phyloP scores from a whole-genome alignment of 768 basidiomycete genomes.

The Hericium coralloides region DNA sequence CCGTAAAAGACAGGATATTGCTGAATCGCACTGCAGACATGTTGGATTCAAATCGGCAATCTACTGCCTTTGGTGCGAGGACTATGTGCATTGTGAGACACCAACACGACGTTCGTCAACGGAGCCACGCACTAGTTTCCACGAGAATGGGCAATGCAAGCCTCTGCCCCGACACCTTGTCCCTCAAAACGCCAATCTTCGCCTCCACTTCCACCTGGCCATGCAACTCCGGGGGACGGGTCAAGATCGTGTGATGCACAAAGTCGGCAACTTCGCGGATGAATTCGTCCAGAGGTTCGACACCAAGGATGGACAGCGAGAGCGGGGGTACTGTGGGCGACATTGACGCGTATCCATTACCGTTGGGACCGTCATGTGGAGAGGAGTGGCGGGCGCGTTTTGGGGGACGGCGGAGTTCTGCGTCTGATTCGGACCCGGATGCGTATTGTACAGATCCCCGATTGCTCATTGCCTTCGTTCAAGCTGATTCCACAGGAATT shows the following conservation, averaged over 20 bases:
- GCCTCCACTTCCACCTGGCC: constrained; percentile 82
- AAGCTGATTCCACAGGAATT: neutral
- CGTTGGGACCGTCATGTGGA: constrained; percentile 21
- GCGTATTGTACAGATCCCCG: constrained; percentile 13
- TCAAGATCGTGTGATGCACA: constrained; percentile 61
- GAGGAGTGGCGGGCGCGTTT: constrained; percentile 31
- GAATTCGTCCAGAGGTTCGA: constrained; percentile 90
- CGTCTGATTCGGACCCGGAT: constrained; percentile 21
- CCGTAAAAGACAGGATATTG: neutral
- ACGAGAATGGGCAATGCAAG: constrained; percentile 64
- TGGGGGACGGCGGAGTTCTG: constrained; percentile 17
- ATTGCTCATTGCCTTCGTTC: constrained; percentile 15
- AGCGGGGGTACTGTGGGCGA: constrained; percentile 44
- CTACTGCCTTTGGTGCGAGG: constrained; percentile 47
- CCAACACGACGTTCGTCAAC: neutral
- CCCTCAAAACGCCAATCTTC: constrained; percentile 73
- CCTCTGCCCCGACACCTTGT: constrained; percentile 46
- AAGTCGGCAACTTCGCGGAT: constrained; percentile 89
- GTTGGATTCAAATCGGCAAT: constrained; percentile 82
- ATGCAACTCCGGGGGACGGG: constrained; percentile 36
- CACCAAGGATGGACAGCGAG: constrained; percentile 74
- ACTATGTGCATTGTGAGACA: constrained; percentile 37
- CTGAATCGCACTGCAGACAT: constrained; percentile 67
- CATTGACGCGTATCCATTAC: constrained; percentile 17
- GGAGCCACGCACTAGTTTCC: constrained; percentile 65